These are phyloP conservation scores for Russula ochroleuca DNA, from an alignment of 768 basidiomycete species.

Conservation along the genomic window DNA sequence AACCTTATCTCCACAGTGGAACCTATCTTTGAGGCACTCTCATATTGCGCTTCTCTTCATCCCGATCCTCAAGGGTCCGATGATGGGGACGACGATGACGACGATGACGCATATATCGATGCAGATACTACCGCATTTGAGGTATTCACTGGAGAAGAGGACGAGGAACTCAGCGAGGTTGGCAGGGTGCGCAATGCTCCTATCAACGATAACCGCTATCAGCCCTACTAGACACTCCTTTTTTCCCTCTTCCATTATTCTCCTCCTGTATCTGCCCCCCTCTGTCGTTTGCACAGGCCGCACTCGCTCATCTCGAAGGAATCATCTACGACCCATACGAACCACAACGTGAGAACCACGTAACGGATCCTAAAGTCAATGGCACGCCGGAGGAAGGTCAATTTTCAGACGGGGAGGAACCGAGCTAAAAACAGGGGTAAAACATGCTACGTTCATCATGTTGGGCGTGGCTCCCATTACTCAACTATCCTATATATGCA, in stretches of 20 bases:
- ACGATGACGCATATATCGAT: slow-evolving; percentile 50
- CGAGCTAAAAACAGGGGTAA: slow-evolving; percentile 8
- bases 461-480: not conserved
- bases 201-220: slow-evolving; percentile 66
- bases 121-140: slow-evolving; percentile 38
- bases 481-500: not conserved
- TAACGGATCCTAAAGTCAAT: slow-evolving; percentile 16
- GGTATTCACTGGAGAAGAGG: slow-evolving; percentile 56
- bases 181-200: slow-evolving; percentile 95
- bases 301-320: slow-evolving; percentile 76
- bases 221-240: slow-evolving; percentile 70
- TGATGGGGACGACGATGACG: slow-evolving; percentile 40
- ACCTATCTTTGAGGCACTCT: slow-evolving; percentile 80
- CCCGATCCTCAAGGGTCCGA: slow-evolving; percentile 57
- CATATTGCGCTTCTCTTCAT: slow-evolving; percentile 78
- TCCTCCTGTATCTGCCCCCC: slow-evolving; percentile 24
- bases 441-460: slow-evolving; percentile 14
- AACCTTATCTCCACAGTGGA: slow-evolving; percentile 52
- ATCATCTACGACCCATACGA: slow-evolving; percentile 61
- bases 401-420: slow-evolving; percentile 25
- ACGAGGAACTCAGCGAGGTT: slow-evolving; percentile 75
- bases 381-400: slow-evolving; percentile 27
- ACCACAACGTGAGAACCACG: slow-evolving; percentile 16
- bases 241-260: slow-evolving; percentile 30
- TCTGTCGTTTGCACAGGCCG: slow-evolving; percentile 50